Evolutionary conservation across 177 flowering plant genomes (phyloP).

Genomic region (Telopea speciosissima): DNA sequence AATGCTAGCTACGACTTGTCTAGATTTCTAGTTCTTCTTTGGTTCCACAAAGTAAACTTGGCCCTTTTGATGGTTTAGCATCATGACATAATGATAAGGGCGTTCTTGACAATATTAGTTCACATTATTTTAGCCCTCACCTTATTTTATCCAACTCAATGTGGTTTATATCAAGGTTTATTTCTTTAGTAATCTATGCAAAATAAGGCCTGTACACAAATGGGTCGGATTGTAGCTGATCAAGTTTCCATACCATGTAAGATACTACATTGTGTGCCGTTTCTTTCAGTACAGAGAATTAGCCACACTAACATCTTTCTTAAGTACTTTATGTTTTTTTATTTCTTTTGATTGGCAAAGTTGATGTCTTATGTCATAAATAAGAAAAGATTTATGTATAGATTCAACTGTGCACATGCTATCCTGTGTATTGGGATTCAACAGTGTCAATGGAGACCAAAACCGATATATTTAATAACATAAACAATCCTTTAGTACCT

Average conservation of each 20-base stretch:
- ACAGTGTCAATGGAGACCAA: too few relatives aligned
- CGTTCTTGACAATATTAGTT: not conserved
- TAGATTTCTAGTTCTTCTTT: not conserved
- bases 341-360: too few relatives aligned
- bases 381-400: too few relatives aligned
- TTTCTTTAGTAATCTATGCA: not conserved
- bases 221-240: not conserved
- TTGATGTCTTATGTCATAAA: too few relatives aligned
- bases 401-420: too few relatives aligned
- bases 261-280: too few relatives aligned
- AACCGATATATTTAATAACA: too few relatives aligned
- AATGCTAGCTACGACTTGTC: not conserved
- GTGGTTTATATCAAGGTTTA: not conserved
- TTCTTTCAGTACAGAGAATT: too few relatives aligned
- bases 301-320: too few relatives aligned
- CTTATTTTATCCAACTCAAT: not conserved
- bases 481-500: too few relatives aligned
- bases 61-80: not conserved
- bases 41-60: not conserved
- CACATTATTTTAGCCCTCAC: not conserved
- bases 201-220: not conserved
- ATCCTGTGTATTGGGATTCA: too few relatives aligned
- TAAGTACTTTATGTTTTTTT: not conserved
- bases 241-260: not conserved
- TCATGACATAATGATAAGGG: not conserved